Conservation (phyloP, 2,329 filamentous ascomycete genomes). For the Diaporthe citrichinensis region DNA sequence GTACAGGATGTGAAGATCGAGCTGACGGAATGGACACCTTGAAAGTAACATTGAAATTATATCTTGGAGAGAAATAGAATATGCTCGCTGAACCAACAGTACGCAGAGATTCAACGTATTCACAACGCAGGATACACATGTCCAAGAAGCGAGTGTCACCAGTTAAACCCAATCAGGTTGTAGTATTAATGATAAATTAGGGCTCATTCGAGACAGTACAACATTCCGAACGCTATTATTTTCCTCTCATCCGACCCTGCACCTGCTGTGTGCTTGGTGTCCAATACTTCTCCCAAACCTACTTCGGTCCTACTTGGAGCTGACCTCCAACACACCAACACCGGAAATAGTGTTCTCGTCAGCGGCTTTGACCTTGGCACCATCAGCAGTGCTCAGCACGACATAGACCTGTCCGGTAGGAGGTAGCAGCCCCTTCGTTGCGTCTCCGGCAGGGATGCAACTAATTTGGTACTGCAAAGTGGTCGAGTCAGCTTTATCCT, state of each 20-base stretch:
- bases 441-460: slow-evolving; percentile 40
- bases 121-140: too few relatives aligned
- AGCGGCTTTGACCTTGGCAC: slow-evolving; percentile 46
- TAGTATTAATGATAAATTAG: not conserved
- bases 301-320: not conserved
- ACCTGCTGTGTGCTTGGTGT: too few relatives aligned
- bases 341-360: slow-evolving; percentile 56
- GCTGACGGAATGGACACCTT: not conserved
- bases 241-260: not conserved
- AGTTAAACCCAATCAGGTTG: too few relatives aligned
- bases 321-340: slow-evolving; percentile 53
- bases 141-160: too few relatives aligned
- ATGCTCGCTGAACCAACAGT: too few relatives aligned
- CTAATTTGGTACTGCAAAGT: slow-evolving; percentile 39
- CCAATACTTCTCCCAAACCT: not conserved
- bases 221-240: not conserved
- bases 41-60: not conserved
- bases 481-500: not conserved
- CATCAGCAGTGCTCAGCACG: slow-evolving; percentile 55
- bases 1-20: not conserved
- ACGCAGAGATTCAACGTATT: too few relatives aligned
- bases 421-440: slow-evolving; percentile 35
- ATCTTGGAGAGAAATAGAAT: too few relatives aligned
- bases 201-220: not conserved
- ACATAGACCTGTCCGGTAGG: slow-evolving; percentile 56